Conservation (phyloP, 169 alveolate genomes). For the Cryptosporidium ryanae region DNA sequence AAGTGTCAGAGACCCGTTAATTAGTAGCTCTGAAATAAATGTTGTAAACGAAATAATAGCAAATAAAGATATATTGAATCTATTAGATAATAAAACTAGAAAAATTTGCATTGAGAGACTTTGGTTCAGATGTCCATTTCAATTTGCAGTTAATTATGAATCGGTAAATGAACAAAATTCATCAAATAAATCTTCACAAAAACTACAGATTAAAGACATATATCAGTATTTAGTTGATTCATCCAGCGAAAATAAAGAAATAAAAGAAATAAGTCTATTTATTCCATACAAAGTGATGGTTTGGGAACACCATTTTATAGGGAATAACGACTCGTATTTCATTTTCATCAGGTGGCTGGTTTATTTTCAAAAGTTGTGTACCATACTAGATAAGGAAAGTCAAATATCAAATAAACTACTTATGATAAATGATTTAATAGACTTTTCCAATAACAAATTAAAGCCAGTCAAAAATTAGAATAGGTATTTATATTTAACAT, state of each 20-base stretch:
- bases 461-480: no score
- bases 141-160: slow-evolving; percentile 7
- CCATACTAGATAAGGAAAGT: slow-evolving; percentile 1
- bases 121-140: slow-evolving; percentile 49
- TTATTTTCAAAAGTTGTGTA: slow-evolving; percentile 4
- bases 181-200: neutral
- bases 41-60: slow-evolving; percentile 44
- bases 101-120: slow-evolving; percentile 44
- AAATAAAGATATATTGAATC: slow-evolving; percentile 5
- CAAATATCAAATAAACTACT: slow-evolving; percentile 8
- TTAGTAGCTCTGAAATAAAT: slow-evolving; percentile 54
- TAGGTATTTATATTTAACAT: no score
- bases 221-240: neutral
- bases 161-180: neutral
- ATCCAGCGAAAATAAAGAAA: neutral
- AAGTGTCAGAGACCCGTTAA: slow-evolving; percentile 40
- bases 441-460: neutral
- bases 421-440: slow-evolving; percentile 1
- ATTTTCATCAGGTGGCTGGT: slow-evolving; percentile 20
- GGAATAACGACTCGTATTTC: slow-evolving; percentile 23
- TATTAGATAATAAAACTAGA: slow-evolving; percentile 35
- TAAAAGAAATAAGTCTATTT: neutral
- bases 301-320: slow-evolving; percentile 65
- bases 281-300: slow-evolving; percentile 36
- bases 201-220: slow-evolving; percentile 37